Percentiles rank a stretch among this genome's conserved stretches.
These are phyloP conservation scores for Fragaria vesca DNA, from an alignment of 306 rosid genomes.

Conservation along the genomic window DNA sequence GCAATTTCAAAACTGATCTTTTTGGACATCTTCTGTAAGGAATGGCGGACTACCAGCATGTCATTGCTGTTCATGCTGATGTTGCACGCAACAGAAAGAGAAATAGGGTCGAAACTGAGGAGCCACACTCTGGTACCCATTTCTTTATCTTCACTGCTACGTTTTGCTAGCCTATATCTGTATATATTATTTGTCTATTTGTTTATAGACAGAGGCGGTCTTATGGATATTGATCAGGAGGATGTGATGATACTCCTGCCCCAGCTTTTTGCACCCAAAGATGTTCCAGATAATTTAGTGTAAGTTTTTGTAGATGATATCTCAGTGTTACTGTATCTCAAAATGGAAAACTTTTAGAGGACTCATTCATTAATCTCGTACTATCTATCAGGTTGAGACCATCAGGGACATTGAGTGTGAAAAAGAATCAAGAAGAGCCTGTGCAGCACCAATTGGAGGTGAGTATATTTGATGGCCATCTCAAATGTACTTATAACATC, in stretches of 20 bases:
- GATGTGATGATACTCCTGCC: constrained; percentile 83
- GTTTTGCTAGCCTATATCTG: neutral
- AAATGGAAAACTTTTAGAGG: neutral
- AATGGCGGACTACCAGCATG: constrained; percentile 93
- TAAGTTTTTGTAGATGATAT: constrained; percentile 30
- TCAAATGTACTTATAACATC: neutral
- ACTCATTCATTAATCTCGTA: neutral
- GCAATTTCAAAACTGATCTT: constrained; percentile 13
- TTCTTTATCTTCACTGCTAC: constrained; percentile 19
- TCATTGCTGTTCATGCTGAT: constrained; percentile 77
- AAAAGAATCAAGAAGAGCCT: constrained; percentile 59
- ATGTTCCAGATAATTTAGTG: constrained; percentile 80
- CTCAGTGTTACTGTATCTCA: neutral
- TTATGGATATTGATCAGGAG: constrained; percentile 63
- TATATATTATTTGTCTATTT: neutral
- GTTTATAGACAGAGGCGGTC: constrained; percentile 52
- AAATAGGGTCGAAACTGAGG: constrained; percentile 57
- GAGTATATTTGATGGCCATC: constrained; percentile 12
- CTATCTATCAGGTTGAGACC: constrained; percentile 62
- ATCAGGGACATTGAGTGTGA: constrained; percentile 32
- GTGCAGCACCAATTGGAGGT: constrained; percentile 58
- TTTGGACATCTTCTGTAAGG: constrained; percentile 30
- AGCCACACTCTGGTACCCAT: constrained; percentile 56
- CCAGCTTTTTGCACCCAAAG: constrained; percentile 69
- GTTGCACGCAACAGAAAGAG: constrained; percentile 63